A percentile compares a stretch with the other conserved stretches of the same genome.
Evolutionary conservation across 345 rosid genomes (phyloP).

Genomic region (Garcia nutans): DNA sequence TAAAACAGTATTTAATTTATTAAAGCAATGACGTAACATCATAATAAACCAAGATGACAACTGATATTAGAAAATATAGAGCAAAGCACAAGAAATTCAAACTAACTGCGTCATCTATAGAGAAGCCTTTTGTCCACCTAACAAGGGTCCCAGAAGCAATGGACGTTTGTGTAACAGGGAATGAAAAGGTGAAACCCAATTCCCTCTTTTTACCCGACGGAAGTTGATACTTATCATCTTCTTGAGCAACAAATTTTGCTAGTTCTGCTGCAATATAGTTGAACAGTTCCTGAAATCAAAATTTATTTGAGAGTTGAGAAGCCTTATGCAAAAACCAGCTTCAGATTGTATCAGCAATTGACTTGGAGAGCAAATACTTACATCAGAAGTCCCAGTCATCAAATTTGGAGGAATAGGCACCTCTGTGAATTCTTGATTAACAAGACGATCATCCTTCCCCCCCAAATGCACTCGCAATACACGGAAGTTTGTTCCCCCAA

Average conservation of each 20-base stretch:
- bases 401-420: conserved; percentile 80
- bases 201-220: conserved; percentile 70
- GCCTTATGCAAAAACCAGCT: not conserved
- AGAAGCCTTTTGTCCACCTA: conserved; percentile 96
- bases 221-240: conserved; percentile 53
- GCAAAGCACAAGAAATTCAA: conserved; percentile 16
- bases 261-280: conserved; percentile 72
- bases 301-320: conserved; percentile 8
- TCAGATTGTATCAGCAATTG: not conserved
- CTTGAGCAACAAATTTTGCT: conserved; percentile 71
- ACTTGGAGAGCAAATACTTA: conserved; percentile 29
- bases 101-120: conserved; percentile 70
- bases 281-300: conserved; percentile 62
- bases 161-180: conserved; percentile 85
- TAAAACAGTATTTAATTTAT: not conserved
- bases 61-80: not conserved
- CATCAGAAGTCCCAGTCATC: conserved; percentile 77
- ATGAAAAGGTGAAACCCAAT: conserved; percentile 94
- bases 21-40: not conserved
- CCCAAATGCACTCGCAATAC: conserved; percentile 83
- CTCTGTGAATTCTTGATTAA: conserved; percentile 70
- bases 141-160: conserved; percentile 76
- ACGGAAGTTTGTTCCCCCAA: conserved; percentile 98
- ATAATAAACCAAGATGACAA: not conserved
- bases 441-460: conserved; percentile 55